These are phyloP conservation scores for Cladophialophora immunda DNA, from an alignment of 2,329 filamentous ascomycete species.

Conservation along the genomic window DNA sequence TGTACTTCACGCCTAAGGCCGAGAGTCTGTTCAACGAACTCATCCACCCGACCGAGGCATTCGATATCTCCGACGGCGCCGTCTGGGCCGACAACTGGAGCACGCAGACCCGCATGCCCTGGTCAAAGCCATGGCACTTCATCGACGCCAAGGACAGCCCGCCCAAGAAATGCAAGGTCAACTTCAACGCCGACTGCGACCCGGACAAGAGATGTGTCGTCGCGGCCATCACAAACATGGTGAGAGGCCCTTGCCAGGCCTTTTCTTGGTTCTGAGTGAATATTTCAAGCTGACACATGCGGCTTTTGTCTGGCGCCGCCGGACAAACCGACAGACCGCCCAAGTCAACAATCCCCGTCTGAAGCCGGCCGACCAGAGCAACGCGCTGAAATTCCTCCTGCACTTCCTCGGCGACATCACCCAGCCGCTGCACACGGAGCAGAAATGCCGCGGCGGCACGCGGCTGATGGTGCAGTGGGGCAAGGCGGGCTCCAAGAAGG, in stretches of 20 bases:
- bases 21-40: constrained; percentile 18
- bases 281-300: too few species aligned
- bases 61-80: constrained; percentile 25
- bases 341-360: constrained; percentile 14
- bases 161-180: constrained; percentile 15
- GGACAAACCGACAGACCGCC: background rate
- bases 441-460: constrained; percentile 19
- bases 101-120: background rate
- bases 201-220: constrained; percentile 13
- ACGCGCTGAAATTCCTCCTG: constrained; percentile 16
- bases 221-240: constrained; percentile 13
- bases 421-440: constrained; percentile 15
- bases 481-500: background rate
- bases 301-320: too few species aligned
- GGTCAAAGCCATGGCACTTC: constrained; percentile 20
- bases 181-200: constrained; percentile 20
- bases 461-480: constrained; percentile 21
- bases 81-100: constrained; percentile 14
- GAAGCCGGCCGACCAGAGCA: background rate
- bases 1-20: constrained; percentile 16
- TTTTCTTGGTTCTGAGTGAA: too few species aligned
- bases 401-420: constrained; percentile 20
- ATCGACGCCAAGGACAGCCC: constrained; percentile 25
- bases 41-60: constrained; percentile 13
- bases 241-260: background rate